Conservation (phyloP, 371 early-diverging fungal genomes). For the Fennellomyces sp. region DNA sequence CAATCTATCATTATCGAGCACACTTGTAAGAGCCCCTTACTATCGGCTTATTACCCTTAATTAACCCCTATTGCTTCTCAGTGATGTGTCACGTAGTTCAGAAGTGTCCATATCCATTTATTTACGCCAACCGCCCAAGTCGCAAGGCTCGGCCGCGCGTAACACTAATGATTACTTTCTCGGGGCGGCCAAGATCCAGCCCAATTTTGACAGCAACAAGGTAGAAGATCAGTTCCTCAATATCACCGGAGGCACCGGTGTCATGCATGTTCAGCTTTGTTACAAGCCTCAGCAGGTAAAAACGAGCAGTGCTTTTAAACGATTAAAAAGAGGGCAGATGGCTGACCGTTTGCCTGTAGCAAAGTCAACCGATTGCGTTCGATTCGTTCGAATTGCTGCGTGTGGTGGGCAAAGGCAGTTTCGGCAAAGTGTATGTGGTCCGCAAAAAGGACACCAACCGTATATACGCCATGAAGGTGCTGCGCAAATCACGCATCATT, state of each 20-base stretch:
- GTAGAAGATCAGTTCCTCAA: slow-evolving; percentile 40
- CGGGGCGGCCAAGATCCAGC: slow-evolving; percentile 70
- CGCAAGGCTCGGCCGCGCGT: slow-evolving; percentile 29
- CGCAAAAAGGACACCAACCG: slow-evolving; percentile 92
- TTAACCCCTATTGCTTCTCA: slow-evolving; percentile 29
- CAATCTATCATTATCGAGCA: slow-evolving; percentile 85
- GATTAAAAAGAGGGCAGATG: not conserved
- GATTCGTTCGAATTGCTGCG: slow-evolving; percentile 94
- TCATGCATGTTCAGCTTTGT: slow-evolving; percentile 71
- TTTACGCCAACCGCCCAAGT: slow-evolving; percentile 66
- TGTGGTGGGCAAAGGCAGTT: slow-evolving; percentile 95
- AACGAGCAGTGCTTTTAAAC: not conserved
- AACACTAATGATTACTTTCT: slow-evolving; percentile 67
- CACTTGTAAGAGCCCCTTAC: slow-evolving; percentile 73
- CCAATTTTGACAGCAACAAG: slow-evolving; percentile 64
- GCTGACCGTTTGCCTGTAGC: too few species aligned
- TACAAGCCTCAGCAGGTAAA: slow-evolving; percentile 68
- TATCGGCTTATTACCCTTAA: not conserved
- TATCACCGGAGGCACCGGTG: slow-evolving; percentile 62
- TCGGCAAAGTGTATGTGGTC: slow-evolving; percentile 98
- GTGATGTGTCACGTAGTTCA: slow-evolving; percentile 88
- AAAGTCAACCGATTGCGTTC: slow-evolving; percentile 71
- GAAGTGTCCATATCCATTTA: slow-evolving; percentile 87
- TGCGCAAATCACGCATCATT: slow-evolving; percentile 94
- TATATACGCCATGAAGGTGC: slow-evolving; percentile 97